Conservation (phyloP, 805 yeast species). For the Ogataea degrootiae region DNA sequence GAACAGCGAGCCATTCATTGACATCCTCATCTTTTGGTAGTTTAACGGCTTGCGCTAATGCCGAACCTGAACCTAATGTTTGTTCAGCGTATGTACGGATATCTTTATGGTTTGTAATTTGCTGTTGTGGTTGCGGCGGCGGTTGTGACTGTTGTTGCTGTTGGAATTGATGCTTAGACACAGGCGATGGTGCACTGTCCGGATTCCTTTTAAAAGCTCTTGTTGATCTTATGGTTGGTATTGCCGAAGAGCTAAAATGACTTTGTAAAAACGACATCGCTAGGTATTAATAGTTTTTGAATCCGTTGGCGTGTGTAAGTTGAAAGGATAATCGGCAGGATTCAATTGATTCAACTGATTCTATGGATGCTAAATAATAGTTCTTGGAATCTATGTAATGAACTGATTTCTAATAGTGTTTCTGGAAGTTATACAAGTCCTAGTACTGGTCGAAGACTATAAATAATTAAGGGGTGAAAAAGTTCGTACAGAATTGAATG, state of each 20-base stretch:
- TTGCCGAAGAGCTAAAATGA: slow-evolving; percentile 28
- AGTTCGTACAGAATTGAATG: too few relatives aligned
- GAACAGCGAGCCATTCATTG: slow-evolving; percentile 95
- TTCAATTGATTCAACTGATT: too few relatives aligned
- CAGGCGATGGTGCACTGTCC: slow-evolving; percentile 22
- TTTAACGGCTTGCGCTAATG: slow-evolving; percentile 87
- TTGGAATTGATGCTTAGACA: slow-evolving; percentile 13
- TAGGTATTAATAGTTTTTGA: neutral
- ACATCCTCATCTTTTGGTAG: slow-evolving; percentile 89
- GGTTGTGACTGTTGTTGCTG: slow-evolving; percentile 9
- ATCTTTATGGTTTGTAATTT: slow-evolving; percentile 50
- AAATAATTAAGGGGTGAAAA: neutral
- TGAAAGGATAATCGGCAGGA: too few relatives aligned
- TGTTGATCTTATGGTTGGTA: slow-evolving; percentile 32
- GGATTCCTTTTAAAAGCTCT: slow-evolving; percentile 30
- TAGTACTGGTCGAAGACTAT: too few relatives aligned
- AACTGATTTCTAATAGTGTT: neutral
- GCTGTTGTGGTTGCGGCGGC: slow-evolving; percentile 13
- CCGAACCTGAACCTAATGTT: slow-evolving; percentile 89
- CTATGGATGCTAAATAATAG: too few relatives aligned
- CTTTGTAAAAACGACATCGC: slow-evolving; percentile 25
- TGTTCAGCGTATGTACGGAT: slow-evolving; percentile 89
- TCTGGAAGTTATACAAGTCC: neutral
- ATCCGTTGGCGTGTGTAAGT: too few relatives aligned
- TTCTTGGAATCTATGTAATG: too few relatives aligned